Percentiles rank a stretch among this genome's conserved stretches.
Conservation (phyloP, 495 filamentous ascomycete genomes). For the Glonium stellatum region DNA sequence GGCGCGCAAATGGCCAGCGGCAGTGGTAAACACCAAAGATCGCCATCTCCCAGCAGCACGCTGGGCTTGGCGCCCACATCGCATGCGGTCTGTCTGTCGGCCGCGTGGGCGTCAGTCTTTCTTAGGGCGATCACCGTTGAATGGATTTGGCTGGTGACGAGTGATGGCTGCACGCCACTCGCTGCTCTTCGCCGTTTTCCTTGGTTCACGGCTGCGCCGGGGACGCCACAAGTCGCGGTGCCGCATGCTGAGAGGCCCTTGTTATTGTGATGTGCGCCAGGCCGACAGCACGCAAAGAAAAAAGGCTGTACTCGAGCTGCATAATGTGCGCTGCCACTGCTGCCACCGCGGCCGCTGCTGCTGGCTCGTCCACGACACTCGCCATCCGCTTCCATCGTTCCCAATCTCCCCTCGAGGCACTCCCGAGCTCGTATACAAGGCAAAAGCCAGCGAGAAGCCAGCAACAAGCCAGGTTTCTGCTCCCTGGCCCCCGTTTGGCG, state of each 20-base stretch:
- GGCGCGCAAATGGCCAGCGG: not conserved
- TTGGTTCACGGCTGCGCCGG: constrained; percentile 7
- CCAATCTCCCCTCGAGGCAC: not conserved
- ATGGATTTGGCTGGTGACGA: constrained; percentile 14
- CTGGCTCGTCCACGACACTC: too few species aligned
- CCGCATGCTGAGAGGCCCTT: not conserved
- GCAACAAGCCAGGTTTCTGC: not conserved
- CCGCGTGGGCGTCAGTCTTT: constrained; percentile 1
- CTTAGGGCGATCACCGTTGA: constrained; percentile 20
- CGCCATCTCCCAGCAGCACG: not conserved
- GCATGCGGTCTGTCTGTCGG: not conserved
- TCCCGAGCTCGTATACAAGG: not conserved
- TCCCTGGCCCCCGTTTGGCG: constrained; percentile 3
- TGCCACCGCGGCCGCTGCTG: not conserved
- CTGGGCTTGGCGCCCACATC: not conserved
- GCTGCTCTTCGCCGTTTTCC: not conserved
- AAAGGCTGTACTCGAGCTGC: not conserved
- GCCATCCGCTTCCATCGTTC: too few species aligned
- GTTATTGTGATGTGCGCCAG: constrained; percentile 4
- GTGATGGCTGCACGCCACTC: constrained; percentile 14
- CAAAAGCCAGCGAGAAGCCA: not conserved
- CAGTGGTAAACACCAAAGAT: not conserved
- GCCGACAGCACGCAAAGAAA: not conserved
- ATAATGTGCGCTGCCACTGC: not conserved
- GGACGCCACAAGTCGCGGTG: constrained; percentile 7